Evolutionary conservation across 2,329 filamentous ascomycete genomes (phyloP), one percentile per base, ranked within the genome.

Genomic region (Diaporthe australafricana): DNA sequence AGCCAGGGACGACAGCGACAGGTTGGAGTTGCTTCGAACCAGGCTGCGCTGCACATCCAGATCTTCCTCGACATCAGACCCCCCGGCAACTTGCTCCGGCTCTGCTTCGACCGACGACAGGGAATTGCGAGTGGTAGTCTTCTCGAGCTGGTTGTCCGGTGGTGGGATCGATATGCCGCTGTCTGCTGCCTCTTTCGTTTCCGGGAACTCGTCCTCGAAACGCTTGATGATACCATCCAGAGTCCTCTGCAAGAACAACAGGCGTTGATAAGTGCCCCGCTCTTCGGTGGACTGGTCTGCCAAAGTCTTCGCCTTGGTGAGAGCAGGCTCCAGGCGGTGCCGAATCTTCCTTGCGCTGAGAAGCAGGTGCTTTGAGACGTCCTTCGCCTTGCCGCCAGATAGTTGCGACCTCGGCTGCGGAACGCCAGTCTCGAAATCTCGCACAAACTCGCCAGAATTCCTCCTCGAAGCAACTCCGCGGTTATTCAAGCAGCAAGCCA

Each of bases 201-300:
- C 96, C 0, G 96, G 96, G 77, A 95, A 98, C 81, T 98, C 96
- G 79, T 97, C 93, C 81, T 98, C 96, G 79, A 98, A 99, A 35
- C 96, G 93, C 79, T 94, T 92, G 78, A 98, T 98, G 84, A 98
- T 98, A 75, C 93, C 92, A 77, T 95, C 89, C 12, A 99, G 87
- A 0, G 96, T 98, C 73, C 93, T 87, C 77, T 98, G 95, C 38
- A 99, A 89, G 88, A 98, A 98, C 53, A 92, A 86, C 25, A 98
- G 88, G 62, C 93, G 92, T 45, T 90, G 91, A 79, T 97, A 94
- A 75, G 92, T 93, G 48, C 81, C 79, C 75, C 90, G 86, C 76
- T 95, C 92, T 79, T 96, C 92, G 22, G 55, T 47, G 38, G 53
- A 65, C 47, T 68, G 53, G 42, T 87, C 90, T 48, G 89, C 86